Base-by-base conservation (phyloP, 768 basidiomycete species). In the Trichaptum fuscoviolaceum region DNA sequence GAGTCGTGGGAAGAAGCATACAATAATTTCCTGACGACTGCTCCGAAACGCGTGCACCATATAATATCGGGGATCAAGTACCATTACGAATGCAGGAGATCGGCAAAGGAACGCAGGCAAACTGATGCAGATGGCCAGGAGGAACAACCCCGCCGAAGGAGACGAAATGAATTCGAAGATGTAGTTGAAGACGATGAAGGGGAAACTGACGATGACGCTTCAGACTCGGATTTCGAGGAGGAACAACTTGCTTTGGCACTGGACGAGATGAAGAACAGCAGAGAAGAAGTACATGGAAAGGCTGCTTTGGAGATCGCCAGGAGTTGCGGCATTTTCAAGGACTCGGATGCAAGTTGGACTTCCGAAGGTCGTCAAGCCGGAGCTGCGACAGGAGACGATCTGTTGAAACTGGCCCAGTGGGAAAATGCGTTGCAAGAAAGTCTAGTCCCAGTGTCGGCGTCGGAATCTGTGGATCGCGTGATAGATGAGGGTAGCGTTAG, bases 41-140 rank as follows among this genome's bases (percentile, higher is more conserved):
- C 69, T 6, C 17, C 69, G 0, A 18, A 12, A 8, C 18, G 42
- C 8, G 52, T 20, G 0, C 17, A 23, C 7, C 27, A 67, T 18
- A 67, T 78, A 0, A 7, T 79, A 0, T 59, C 65, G 0, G 76
- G 78, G 25, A 70, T 79, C 0, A 76, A 79, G 57, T 79, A 79
- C 58, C 79, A 74, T 26, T 70, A 79, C 65, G 73, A 79, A 35
- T 74, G 74, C 42, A 59, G 66, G 0, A 73, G 73, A 7, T 63
- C 65, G 6, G 63, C 69, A n/a, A n/a, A n/a, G n/a, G n/a, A n/a
- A n/a, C n/a, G n/a, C n/a, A n/a, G 0, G 27, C 36, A 20, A 4
- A 52, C 5, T 12, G 42, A 5, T 3, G 42, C 3, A 20, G n/a
- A 6, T 20, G 42, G 5, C 2, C 20, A 4, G 2, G 42, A 52